Evolutionary conservation across 106 monocot genomes (phyloP), one percentile per base, ranked within the genome.

Genomic region (Dendrobium catenatum): DNA sequence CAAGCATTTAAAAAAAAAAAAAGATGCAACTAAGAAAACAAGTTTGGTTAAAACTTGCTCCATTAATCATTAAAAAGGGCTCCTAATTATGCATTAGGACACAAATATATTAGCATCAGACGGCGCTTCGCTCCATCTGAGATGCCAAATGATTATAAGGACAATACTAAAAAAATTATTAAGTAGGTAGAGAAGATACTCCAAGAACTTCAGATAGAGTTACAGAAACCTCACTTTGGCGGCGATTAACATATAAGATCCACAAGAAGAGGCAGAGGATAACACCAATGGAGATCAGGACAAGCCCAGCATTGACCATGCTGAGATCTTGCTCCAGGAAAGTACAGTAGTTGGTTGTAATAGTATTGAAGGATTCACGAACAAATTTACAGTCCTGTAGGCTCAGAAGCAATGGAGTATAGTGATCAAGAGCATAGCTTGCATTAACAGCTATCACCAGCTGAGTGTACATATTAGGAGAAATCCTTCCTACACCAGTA

Each of bases 341-440:
- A 40, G 87, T 91, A 76, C 89, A 94, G 54, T 91, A 88, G 8
- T 55, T 75, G 4, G 72, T 27, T 4, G 85, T 85, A 75, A 91
- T 89, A 26, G 83, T 46, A 54, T 73, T 78, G 78, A 94, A 89
- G 10, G 88, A 91, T 22, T 86, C 86, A 9, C 87, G 89, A 75
- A 91, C 93, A 73, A 94, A 94, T 37, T 83, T 86, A 89, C 93
- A 94, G 80, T 91, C 84, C 68, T 82, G 84, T 4, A 94, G 85
- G 72, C 84, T 91, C 46, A 94, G 86, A 9, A 94, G 68, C 4
- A 87, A 41, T 6, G 93, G 91, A 7, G 88, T 78, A 55, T 94
- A 91, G 84, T 94, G 86, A 55, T 91, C 86, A 11, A 94, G 85
- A 40, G 93, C 93, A 40, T 91, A 94, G 82, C 85, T 91, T 42